A percentile compares a stretch with the other conserved stretches of the same genome.
Evolutionary conservation across 2,329 filamentous ascomycete genomes (phyloP).

Genomic region (Aspergillus sp.): DNA sequence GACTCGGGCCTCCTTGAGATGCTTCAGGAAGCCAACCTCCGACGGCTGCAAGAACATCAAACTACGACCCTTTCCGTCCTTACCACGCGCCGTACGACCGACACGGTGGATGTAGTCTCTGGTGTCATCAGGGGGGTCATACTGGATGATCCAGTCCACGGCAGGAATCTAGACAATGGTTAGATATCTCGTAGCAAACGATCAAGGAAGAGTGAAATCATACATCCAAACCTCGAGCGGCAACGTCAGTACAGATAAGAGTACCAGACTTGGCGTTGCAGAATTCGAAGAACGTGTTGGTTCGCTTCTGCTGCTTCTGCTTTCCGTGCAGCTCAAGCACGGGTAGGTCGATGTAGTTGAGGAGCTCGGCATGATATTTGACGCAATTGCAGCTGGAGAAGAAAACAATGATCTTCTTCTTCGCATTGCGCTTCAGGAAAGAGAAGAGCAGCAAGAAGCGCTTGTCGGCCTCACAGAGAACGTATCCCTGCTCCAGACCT

Average conservation of each 20-base stretch:
- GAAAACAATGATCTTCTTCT: conserved; percentile 98
- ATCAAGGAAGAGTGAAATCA: conserved; percentile 27
- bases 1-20: conserved; percentile 87
- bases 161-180: conserved; percentile 67
- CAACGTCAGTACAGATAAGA: conserved; percentile 94
- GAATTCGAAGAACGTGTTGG: conserved; percentile 98
- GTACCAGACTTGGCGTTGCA: conserved; percentile 81
- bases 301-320: conserved; percentile 98
- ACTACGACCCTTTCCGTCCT: conserved; percentile 78
- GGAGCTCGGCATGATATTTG: conserved; percentile 90
- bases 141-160: conserved; percentile 96
- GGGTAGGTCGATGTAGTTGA: conserved; percentile 96
- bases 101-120: conserved; percentile 94
- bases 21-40: conserved; percentile 87
- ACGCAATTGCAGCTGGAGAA: conserved; percentile 90
- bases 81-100: conserved; percentile 85
- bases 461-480: conserved; percentile 89
- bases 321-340: conserved; percentile 88
- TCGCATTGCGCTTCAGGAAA: conserved; percentile 85
- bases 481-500: conserved; percentile 92
- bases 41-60: conserved; percentile 91
- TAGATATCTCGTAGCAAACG: conserved; percentile 12
- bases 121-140: conserved; percentile 89
- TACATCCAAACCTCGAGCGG: conserved; percentile 86
- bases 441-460: conserved; percentile 92